A percentile compares a stretch with the other conserved stretches of the same genome.
These are phyloP conservation scores for Cladosporium austrohemisphaericum DNA, from an alignment of 2,329 filamentous ascomycete species.

Conservation along the genomic window DNA sequence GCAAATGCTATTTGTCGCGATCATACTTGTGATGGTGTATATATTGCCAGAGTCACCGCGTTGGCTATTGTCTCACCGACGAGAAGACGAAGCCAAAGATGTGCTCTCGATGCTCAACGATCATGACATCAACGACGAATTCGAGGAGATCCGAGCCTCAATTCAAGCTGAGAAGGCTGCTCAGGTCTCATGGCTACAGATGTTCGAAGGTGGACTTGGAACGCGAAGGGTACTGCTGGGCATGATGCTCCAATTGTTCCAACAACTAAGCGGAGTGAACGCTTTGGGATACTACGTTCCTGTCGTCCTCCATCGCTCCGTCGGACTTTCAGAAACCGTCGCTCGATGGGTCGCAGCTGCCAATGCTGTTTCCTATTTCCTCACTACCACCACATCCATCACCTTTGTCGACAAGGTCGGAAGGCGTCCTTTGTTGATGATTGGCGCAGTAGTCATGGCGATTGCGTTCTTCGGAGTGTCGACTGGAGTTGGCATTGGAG, in stretches of 20 bases:
- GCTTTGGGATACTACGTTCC: constrained; percentile 42
- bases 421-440: constrained; percentile 38
- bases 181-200: constrained; percentile 23
- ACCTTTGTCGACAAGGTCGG: constrained; percentile 62
- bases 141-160: constrained; percentile 19
- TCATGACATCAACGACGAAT: constrained; percentile 22
- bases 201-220: constrained; percentile 23
- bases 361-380: constrained; percentile 53
- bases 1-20: constrained; percentile 24
- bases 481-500: constrained; percentile 27
- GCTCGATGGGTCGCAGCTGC: constrained; percentile 39
- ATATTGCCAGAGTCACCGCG: constrained; percentile 19
- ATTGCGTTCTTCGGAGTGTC: constrained; percentile 33
- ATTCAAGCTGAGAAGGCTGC: constrained; percentile 25
- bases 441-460: constrained; percentile 43
- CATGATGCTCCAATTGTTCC: constrained; percentile 30
- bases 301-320: constrained; percentile 45
- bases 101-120: constrained; percentile 21
- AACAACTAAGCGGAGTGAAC: constrained; percentile 56
- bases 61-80: constrained; percentile 24
- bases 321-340: constrained; percentile 40
- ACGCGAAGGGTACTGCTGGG: constrained; percentile 23
- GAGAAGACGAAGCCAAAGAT: constrained; percentile 19
- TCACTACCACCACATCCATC: constrained; percentile 57
- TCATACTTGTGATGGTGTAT: constrained; percentile 21